Percentiles rank a stretch among this genome's conserved stretches.
These are phyloP conservation scores for Auriscalpium orientale DNA, from an alignment of 768 basidiomycete genomes.

Conservation along the genomic window DNA sequence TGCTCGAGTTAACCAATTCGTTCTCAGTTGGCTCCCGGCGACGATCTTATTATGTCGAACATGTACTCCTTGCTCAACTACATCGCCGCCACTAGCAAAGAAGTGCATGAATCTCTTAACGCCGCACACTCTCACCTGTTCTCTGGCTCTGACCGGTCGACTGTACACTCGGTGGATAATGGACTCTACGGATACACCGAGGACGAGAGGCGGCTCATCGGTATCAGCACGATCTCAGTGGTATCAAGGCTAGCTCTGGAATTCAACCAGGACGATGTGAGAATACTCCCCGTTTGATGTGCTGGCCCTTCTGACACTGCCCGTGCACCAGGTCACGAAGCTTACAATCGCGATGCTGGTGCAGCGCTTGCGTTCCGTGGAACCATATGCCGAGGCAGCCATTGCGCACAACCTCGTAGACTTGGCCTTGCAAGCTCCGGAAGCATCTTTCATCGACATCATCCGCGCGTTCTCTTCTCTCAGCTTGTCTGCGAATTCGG, in stretches of 20 bases:
- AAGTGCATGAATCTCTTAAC: constrained; percentile 47
- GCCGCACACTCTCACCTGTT: constrained; percentile 27
- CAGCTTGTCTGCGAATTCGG: constrained; percentile 79
- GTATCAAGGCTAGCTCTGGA: constrained; percentile 85
- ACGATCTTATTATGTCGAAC: constrained; percentile 87
- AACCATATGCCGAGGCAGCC: constrained; percentile 83
- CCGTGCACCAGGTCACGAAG: constrained; percentile 54
- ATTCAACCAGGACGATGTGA: constrained; percentile 77
- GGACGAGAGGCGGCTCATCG: constrained; percentile 77
- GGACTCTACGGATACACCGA: constrained; percentile 66
- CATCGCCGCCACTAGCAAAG: constrained; percentile 78
- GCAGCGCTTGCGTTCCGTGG: constrained; percentile 77
- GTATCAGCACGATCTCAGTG: constrained; percentile 87
- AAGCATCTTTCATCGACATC: constrained; percentile 74
- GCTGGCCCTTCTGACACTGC: background rate
- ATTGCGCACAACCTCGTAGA: constrained; percentile 91
- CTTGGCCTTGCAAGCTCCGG: constrained; percentile 72
- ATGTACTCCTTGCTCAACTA: constrained; percentile 96
- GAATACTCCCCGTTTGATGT: background rate
- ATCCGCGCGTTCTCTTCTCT: constrained; percentile 78
- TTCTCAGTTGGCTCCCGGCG: constrained; percentile 68
- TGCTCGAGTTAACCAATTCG: constrained; percentile 2
- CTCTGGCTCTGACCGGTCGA: constrained; percentile 34
- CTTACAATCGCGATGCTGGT: constrained; percentile 89
- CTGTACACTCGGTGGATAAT: constrained; percentile 51